Conservation (phyloP, 345 rosid species). For the Eutrema japonicum region DNA sequence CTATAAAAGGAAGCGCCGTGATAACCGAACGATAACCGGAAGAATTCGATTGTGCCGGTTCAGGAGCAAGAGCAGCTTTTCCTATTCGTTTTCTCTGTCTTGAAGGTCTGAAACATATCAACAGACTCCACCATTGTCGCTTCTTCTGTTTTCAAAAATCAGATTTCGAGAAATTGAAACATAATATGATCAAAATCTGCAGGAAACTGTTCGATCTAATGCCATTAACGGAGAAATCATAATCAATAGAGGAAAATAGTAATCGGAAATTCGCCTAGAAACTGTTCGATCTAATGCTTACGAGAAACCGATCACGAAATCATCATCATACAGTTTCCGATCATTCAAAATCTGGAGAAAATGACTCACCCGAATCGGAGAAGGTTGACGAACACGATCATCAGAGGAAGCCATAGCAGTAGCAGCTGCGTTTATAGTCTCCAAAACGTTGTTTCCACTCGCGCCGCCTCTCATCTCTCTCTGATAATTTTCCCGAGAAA, state of each 20-base stretch:
- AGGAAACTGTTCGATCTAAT: background rate
- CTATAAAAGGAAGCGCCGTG: slow-evolving; percentile 67
- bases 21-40: slow-evolving; percentile 49
- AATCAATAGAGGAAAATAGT: background rate
- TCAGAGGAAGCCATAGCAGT: slow-evolving; percentile 80
- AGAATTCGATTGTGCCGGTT: slow-evolving; percentile 43
- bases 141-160: slow-evolving; percentile 50
- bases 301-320: background rate
- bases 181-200: background rate
- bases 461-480: slow-evolving; percentile 58
- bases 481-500: slow-evolving; percentile 38
- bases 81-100: slow-evolving; percentile 68
- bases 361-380: slow-evolving; percentile 37
- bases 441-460: slow-evolving; percentile 51
- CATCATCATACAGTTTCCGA: slow-evolving; percentile 6
- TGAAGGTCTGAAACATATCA: slow-evolving; percentile 78
- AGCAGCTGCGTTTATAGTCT: slow-evolving; percentile 88
- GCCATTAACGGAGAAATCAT: slow-evolving; percentile 32
- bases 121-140: slow-evolving; percentile 73
- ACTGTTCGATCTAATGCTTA: slow-evolving; percentile 38
- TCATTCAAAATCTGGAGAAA: background rate
- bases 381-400: slow-evolving; percentile 63
- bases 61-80: slow-evolving; percentile 66
- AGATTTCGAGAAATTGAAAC: background rate
- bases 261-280: background rate